Percentiles rank a stretch among this genome's conserved stretches.
Conservation (phyloP, 2,329 filamentous ascomycete species). For the Xenoacremonium recifei region DNA sequence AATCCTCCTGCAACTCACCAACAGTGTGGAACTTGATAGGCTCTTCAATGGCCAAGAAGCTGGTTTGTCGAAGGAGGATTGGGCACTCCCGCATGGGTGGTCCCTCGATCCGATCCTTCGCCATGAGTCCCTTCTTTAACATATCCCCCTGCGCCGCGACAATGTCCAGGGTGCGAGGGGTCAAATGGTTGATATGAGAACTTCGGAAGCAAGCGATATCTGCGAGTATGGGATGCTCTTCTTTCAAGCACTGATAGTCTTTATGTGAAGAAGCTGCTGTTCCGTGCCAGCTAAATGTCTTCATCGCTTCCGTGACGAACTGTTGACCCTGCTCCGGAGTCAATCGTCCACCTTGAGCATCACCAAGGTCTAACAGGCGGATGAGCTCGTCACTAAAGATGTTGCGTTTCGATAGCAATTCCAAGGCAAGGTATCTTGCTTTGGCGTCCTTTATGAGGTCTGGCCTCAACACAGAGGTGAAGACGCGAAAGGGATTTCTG, state of each 20-base stretch:
- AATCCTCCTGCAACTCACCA: constrained; percentile 22
- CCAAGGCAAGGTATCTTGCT: constrained; percentile 31
- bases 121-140: constrained; percentile 36
- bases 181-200: constrained; percentile 16
- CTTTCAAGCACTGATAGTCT: constrained; percentile 12
- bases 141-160: constrained; percentile 39
- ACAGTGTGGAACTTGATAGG: constrained; percentile 36
- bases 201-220: constrained; percentile 42
- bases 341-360: constrained; percentile 27
- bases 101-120: constrained; percentile 50
- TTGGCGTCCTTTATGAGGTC: constrained; percentile 35
- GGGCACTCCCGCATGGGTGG: constrained; percentile 42
- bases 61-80: constrained; percentile 51
- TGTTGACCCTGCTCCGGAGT: constrained; percentile 29
- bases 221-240: constrained; percentile 39
- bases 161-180: constrained; percentile 12
- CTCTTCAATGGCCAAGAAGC: constrained; percentile 50
- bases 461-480: constrained; percentile 36
- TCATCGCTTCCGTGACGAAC: constrained; percentile 32
- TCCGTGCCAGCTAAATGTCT: constrained; percentile 17
- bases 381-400: constrained; percentile 41
- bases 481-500: constrained; percentile 43
- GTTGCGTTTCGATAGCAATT: constrained; percentile 33
- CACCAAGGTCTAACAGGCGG: constrained; percentile 33
- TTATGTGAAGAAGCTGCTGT: constrained; percentile 11